Percentiles rank a stretch among this genome's conserved stretches.
Conservation (phyloP, 2,329 filamentous ascomycete genomes). For the Xylariaceae sp. region DNA sequence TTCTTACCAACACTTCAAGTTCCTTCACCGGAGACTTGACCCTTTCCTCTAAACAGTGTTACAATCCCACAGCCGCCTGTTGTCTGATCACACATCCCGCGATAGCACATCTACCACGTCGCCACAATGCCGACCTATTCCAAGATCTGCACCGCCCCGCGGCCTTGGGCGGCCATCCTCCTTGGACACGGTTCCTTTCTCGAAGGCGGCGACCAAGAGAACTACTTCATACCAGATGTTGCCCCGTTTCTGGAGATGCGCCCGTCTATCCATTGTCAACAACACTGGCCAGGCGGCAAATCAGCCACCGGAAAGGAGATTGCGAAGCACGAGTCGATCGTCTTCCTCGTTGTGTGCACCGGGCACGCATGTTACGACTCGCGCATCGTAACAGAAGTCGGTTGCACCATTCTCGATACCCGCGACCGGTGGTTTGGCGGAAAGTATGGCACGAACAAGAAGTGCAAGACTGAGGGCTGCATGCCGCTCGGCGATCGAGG, state of each 20-base stretch:
- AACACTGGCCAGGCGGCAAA: constrained; percentile 5
- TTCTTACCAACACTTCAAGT: too few relatives aligned
- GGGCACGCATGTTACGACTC: constrained; percentile 8
- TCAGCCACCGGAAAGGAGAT: background rate
- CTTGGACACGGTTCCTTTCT: constrained; percentile 14
- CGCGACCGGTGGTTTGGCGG: constrained; percentile 5
- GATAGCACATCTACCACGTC: too few relatives aligned
- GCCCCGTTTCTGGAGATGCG: constrained; percentile 10
- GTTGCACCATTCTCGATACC: constrained; percentile 15
- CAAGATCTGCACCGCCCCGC: background rate
- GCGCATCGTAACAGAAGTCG: constrained; percentile 12
- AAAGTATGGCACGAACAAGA: background rate
- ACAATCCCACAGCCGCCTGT: too few relatives aligned
- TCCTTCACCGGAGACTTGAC: too few relatives aligned
- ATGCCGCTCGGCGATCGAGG: constrained; percentile 11
- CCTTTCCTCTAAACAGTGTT: too few relatives aligned
- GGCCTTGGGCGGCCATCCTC: constrained; percentile 1
- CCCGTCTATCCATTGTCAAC: constrained; percentile 6
- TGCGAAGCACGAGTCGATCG: constrained; percentile 1
- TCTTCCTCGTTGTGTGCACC: constrained; percentile 11
- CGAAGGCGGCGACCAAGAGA: background rate
- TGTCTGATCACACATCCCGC: too few relatives aligned
- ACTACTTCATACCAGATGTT: constrained; percentile 7
- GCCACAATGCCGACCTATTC: background rate
- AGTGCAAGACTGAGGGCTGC: constrained; percentile 2